Evolutionary conservation across 139 green algal species (phyloP).

Genomic region (Coelastrella sp.): DNA sequence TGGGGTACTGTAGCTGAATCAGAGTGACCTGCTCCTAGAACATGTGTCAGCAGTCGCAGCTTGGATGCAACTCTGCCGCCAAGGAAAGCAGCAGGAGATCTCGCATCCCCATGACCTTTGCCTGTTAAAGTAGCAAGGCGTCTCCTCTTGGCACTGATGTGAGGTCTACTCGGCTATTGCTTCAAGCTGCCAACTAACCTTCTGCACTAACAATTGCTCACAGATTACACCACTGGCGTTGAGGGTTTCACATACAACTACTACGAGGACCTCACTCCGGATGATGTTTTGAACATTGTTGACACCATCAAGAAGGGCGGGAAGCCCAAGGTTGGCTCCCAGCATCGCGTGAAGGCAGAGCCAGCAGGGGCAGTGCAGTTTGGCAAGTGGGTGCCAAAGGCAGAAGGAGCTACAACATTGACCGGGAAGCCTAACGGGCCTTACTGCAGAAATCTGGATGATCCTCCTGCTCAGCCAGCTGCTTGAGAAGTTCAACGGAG

Average conservation of each 20-base stretch:
- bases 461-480: conserved; percentile 26
- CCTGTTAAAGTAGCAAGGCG: too few species aligned
- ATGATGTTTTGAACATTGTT: conserved; percentile 82
- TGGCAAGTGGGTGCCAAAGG: conserved; percentile 79
- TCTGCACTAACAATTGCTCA: not conserved
- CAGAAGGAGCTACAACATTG: conserved; percentile 64
- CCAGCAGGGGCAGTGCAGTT: conserved; percentile 73
- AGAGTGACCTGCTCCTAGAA: too few species aligned
- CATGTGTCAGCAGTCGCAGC: too few species aligned
- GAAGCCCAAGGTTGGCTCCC: conserved; percentile 64
- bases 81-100: too few species aligned
- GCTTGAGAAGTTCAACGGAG: too few species aligned
- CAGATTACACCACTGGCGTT: conserved; percentile 64
- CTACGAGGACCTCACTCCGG: conserved; percentile 96
- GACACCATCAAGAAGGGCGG: conserved; percentile 81
- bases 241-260: conserved; percentile 93
- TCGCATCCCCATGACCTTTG: too few species aligned
- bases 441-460: conserved; percentile 78
- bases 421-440: conserved; percentile 66
- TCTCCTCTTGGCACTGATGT: not conserved
- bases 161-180: not conserved
- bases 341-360: conserved; percentile 84
- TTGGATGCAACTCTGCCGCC: too few species aligned
- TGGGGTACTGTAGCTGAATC: too few species aligned
- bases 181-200: too few species aligned